Base-by-base conservation (phyloP, 2,329 filamentous ascomycete species). In the Xylogone sp. region DNA sequence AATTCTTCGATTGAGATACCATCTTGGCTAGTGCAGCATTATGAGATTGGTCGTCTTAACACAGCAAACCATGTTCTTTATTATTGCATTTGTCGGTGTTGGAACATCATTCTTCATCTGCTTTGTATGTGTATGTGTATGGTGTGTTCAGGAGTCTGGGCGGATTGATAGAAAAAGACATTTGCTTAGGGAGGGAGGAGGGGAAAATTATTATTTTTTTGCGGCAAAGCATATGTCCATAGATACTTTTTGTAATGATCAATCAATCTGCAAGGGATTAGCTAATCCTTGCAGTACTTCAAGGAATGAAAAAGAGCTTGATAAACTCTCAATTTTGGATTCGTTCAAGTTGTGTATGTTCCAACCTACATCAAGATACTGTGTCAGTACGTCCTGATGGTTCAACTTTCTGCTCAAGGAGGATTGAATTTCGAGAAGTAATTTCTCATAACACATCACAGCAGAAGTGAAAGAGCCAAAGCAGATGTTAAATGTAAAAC, bases 261-360 rank as follows among this genome's bases (percentile, higher is more conserved):
- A 39, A 18, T 16, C 4, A 16, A 7, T 39, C 5, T 13, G 27
- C 7, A 31, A 39, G 34, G 34, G 12, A 18, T 13, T 39, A 18
- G 27, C 27, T 31, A 13, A 27, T 16, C n/a, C 76, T 94, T 10
- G 92, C 97, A 67, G 71, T 77, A 10, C 93, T 97, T n/a, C 62
- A 71, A 94, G 60, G 90, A 88, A 69, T 78, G 75, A 97, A 97
- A 77, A 97, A 97, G 76, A 94, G 94, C 24, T 77, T 99, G 62
- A 96, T 91, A 21, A n/a, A n/a, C n/a, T n/a, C n/a, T n/a, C n/a
- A n/a, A n/a, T n/a, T n/a, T n/a, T n/a, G n/a, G n/a, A n/a, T n/a
- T n/a, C n/a, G n/a, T n/a, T n/a, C n/a, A n/a, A n/a, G n/a, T n/a
- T n/a, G n/a, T n/a, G n/a, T n/a, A n/a, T n/a, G n/a, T n/a, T n/a